These are phyloP conservation scores for Penicillium sp. DNA, from an alignment of 2,329 filamentous ascomycete species.

Conservation along the genomic window DNA sequence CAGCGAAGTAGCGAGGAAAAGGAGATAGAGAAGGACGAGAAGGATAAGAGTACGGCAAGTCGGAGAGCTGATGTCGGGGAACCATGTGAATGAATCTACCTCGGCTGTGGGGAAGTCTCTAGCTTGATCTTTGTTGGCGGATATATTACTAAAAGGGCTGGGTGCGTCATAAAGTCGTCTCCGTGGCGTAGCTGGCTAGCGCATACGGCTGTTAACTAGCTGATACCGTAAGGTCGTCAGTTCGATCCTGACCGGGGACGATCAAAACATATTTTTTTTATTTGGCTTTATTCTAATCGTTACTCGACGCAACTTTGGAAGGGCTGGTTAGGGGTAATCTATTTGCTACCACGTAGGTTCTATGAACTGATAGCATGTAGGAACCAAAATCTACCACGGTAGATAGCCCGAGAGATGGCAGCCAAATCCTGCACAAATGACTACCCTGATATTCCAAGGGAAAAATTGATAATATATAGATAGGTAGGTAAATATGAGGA, in stretches of 20 bases:
- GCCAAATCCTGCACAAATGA: not conserved
- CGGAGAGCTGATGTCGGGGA: not conserved
- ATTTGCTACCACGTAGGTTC: too few species aligned
- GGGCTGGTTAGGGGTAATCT: too few species aligned
- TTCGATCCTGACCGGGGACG: slow-evolving; percentile 4
- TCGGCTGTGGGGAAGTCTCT: not conserved
- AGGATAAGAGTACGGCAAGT: slow-evolving; percentile 15
- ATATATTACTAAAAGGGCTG: not conserved
- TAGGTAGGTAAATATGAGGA: not conserved
- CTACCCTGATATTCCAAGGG: not conserved
- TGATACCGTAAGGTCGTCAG: slow-evolving; percentile 7
- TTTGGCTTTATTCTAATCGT: not conserved
- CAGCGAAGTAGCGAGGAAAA: not conserved
- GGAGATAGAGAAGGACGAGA: slow-evolving; percentile 8
- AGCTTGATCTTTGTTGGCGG: not conserved
- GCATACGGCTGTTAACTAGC: slow-evolving; percentile 8
- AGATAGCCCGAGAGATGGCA: too few species aligned
- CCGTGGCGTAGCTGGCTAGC: slow-evolving; percentile 7
- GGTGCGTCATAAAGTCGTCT: not conserved
- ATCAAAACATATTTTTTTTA: not conserved
- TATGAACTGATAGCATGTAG: too few species aligned
- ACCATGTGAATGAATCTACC: slow-evolving; percentile 7
- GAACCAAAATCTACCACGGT: too few species aligned
- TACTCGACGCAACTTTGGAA: too few species aligned
- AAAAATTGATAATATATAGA: not conserved